Percentiles rank a stretch among this genome's conserved stretches.
These are phyloP conservation scores for Populus hybrid DNA, from an alignment of 441 rosid genomes.

Conservation along the genomic window DNA sequence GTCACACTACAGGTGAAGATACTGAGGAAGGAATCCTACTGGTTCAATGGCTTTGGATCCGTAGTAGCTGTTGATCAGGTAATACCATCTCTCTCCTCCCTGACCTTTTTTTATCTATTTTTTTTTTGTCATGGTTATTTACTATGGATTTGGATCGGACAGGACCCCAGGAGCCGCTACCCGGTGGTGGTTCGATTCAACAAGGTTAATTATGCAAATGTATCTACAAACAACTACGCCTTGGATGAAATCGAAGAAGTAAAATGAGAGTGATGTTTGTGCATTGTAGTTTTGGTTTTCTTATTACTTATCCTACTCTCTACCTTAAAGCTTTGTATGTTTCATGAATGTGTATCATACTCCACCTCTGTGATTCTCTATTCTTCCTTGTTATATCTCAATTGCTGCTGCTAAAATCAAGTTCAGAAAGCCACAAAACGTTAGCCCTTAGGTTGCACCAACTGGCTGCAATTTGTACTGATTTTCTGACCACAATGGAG, in stretches of 20 bases:
- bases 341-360: constrained; percentile 31
- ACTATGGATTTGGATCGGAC: constrained; percentile 7
- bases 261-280: constrained; percentile 32
- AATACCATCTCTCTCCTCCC: constrained; percentile 1
- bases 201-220: constrained; percentile 84
- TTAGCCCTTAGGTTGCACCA: not conserved
- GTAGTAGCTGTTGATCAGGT: constrained; percentile 92
- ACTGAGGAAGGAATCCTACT: constrained; percentile 67
- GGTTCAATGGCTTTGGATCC: constrained; percentile 63
- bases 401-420: constrained; percentile 6
- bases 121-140: not conserved
- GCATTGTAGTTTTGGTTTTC: constrained; percentile 33
- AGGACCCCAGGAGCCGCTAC: constrained; percentile 80
- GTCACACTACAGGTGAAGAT: constrained; percentile 65
- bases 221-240: constrained; percentile 93
- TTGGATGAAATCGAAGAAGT: constrained; percentile 84
- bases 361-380: constrained; percentile 11
- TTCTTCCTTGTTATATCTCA: not conserved
- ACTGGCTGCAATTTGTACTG: not conserved
- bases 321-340: constrained; percentile 29
- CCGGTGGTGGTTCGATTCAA: constrained; percentile 91
- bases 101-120: not conserved
- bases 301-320: constrained; percentile 9
- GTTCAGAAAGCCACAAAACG: not conserved
- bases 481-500: not conserved